Evolutionary conservation across 768 basidiomycete species (phyloP).

Genomic region (Heimioporus sp.): DNA sequence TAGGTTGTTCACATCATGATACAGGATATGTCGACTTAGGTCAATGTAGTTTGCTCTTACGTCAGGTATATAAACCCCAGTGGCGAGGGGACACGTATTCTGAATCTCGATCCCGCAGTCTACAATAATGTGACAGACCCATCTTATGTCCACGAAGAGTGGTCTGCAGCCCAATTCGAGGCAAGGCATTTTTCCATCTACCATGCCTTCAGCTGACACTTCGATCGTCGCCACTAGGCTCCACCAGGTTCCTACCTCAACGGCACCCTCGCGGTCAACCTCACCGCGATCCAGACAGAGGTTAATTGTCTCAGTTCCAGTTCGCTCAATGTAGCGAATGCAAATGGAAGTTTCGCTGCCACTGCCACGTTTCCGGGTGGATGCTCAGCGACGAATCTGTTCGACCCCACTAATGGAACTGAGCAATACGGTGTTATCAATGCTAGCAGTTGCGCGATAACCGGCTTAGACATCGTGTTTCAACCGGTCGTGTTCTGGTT

Average conservation of each 20-base stretch:
- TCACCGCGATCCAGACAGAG: constrained; percentile 44
- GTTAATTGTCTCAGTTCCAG: constrained; percentile 47
- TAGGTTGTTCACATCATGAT: constrained; percentile 22
- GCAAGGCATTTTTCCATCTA: constrained; percentile 30
- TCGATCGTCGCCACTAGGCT: constrained; percentile 33
- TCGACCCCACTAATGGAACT: constrained; percentile 37
- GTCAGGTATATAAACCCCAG: constrained; percentile 17
- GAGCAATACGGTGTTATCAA: constrained; percentile 52
- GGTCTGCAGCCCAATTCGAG: constrained; percentile 54
- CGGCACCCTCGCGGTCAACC: constrained; percentile 50
- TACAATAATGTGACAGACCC: constrained; percentile 50
- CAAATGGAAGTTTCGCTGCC: constrained; percentile 34
- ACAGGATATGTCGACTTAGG: neutral
- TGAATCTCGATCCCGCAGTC: constrained; percentile 14
- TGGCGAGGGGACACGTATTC: neutral
- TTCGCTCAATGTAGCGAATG: constrained; percentile 22
- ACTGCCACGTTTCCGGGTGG: constrained; percentile 46
- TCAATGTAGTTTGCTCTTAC: constrained; percentile 34
- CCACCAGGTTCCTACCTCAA: constrained; percentile 45
- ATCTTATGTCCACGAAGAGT: constrained; percentile 49
- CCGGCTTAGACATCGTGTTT: constrained; percentile 34
- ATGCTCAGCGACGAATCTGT: constrained; percentile 39
- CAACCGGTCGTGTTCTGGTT: constrained; percentile 72
- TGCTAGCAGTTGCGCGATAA: constrained; percentile 29
- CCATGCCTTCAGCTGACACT: neutral